These are phyloP conservation scores for Alternaria conjuncta DNA, from an alignment of 2,329 filamentous ascomycete species.

Conservation along the genomic window DNA sequence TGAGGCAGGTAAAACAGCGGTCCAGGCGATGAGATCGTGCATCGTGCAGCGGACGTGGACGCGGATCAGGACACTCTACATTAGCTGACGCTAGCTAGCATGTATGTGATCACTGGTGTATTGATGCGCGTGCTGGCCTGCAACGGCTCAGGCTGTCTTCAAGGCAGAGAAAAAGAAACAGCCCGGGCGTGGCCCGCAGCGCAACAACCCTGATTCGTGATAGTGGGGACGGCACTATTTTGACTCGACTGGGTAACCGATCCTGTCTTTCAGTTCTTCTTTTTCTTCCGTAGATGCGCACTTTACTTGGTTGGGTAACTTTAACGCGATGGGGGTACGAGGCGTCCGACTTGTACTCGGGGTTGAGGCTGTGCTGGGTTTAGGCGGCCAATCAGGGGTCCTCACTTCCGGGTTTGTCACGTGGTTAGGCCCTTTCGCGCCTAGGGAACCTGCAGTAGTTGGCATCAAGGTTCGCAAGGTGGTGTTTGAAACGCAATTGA, in stretches of 20 bases:
- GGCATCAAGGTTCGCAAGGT: background rate
- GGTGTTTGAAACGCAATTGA: background rate
- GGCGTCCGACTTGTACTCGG: conserved; percentile 10
- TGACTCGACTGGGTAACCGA: background rate
- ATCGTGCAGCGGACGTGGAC: conserved; percentile 1
- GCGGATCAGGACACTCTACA: background rate
- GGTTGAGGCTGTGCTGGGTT: conserved; percentile 8
- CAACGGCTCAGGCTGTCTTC: conserved; percentile 12
- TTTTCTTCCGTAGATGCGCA: background rate
- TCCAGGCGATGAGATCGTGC: conserved; percentile 3
- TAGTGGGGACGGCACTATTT: background rate
- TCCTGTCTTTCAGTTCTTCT: background rate
- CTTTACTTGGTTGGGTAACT: background rate
- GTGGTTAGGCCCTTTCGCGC: background rate
- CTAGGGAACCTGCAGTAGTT: background rate
- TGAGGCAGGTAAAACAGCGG: conserved; percentile 2
- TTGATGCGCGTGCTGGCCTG: background rate
- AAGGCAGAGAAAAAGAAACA: conserved; percentile 10
- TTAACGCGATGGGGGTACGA: background rate
- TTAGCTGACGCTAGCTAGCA: background rate
- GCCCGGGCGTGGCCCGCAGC: background rate
- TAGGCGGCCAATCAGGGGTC: conserved; percentile 1
- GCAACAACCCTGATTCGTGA: background rate
- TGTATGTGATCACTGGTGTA: background rate
- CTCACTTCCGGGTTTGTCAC: background rate